phyloP scores from a whole-genome alignment of 1,284 basidiomycete species.

The Tausonia pullulans region DNA sequence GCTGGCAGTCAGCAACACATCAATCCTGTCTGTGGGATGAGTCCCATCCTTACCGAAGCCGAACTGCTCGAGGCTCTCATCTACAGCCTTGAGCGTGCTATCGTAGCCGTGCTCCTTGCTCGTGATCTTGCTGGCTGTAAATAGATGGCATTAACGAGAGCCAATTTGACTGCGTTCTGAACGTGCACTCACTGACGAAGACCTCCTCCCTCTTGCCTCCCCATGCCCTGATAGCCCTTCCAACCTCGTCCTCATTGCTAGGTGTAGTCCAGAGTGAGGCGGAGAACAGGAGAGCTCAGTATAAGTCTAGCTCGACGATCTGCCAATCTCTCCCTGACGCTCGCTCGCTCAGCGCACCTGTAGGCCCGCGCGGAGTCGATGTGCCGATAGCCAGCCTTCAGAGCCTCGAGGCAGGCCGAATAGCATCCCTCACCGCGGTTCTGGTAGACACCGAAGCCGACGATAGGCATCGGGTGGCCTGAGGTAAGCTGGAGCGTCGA shows the following conservation, averaged over 20 bases:
- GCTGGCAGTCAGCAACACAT: conserved; percentile 21
- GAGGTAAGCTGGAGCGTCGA: background rate
- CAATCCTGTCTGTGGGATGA: conserved; percentile 18
- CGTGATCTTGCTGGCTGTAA: conserved; percentile 46
- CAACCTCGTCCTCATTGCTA: conserved; percentile 52
- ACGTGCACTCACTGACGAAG: conserved; percentile 50
- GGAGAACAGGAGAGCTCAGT: too few relatives aligned
- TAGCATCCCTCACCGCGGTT: conserved; percentile 45
- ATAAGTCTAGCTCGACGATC: too few relatives aligned
- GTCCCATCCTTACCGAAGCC: conserved; percentile 39
- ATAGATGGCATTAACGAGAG: conserved; percentile 26
- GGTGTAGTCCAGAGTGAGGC: too few relatives aligned
- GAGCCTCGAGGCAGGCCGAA: conserved; percentile 52
- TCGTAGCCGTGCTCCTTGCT: conserved; percentile 49
- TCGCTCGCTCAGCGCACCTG: conserved; percentile 20
- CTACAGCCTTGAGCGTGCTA: conserved; percentile 45
- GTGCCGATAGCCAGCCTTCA: conserved; percentile 67
- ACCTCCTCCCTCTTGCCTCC: conserved; percentile 46
- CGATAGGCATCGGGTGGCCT: conserved; percentile 46
- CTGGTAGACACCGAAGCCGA: conserved; percentile 73
- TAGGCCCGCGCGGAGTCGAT: conserved; percentile 52
- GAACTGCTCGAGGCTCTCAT: conserved; percentile 47
- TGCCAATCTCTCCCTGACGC: too few relatives aligned
- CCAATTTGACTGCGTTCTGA: conserved; percentile 18
- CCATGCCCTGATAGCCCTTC: conserved; percentile 45